A percentile compares a stretch with the other conserved stretches of the same genome.
Evolutionary conservation across 495 filamentous ascomycete species (phyloP).

Genomic region (Aspergillus ellipticus): DNA sequence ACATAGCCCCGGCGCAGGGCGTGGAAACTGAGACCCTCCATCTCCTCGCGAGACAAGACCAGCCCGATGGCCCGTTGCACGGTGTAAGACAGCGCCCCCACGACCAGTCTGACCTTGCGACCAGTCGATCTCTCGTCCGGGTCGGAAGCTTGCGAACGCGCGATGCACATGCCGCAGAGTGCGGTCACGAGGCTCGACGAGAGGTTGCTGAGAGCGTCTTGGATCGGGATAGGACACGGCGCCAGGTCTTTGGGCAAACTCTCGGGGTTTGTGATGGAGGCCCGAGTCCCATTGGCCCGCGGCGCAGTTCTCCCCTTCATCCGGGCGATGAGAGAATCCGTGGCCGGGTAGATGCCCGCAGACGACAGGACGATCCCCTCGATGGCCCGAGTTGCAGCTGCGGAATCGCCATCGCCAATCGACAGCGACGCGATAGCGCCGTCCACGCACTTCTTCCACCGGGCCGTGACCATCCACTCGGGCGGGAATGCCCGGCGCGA

Average conservation of each 20-base stretch:
- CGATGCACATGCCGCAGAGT: slow-evolving; percentile 43
- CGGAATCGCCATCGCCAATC: slow-evolving; percentile 29
- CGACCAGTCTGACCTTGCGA: slow-evolving; percentile 26
- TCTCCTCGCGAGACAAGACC: neutral
- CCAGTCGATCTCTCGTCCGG: slow-evolving; percentile 11
- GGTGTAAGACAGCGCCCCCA: slow-evolving; percentile 23
- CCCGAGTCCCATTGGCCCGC: slow-evolving; percentile 16
- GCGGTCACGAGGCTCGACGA: slow-evolving; percentile 38
- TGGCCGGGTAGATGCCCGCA: slow-evolving; percentile 15
- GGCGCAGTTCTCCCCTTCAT: neutral
- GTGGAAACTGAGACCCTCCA: slow-evolving; percentile 19
- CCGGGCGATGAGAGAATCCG: neutral
- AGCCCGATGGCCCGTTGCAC: slow-evolving; percentile 27
- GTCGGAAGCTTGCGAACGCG: slow-evolving; percentile 28
- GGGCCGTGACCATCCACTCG: slow-evolving; percentile 46
- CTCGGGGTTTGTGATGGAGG: slow-evolving; percentile 10
- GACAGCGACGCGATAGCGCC: slow-evolving; percentile 42
- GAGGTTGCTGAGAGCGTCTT: slow-evolving; percentile 44
- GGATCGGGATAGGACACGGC: slow-evolving; percentile 37
- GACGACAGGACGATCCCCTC: slow-evolving; percentile 37
- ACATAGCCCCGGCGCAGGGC: slow-evolving; percentile 37
- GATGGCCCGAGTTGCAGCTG: slow-evolving; percentile 36
- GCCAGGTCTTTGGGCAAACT: slow-evolving; percentile 2
- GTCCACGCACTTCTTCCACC: slow-evolving; percentile 43
- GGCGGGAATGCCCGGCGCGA: slow-evolving; percentile 34